Base-by-base conservation (phyloP, 2,329 filamentous ascomycete genomes). In the Colletotrichum higginsianum region DNA sequence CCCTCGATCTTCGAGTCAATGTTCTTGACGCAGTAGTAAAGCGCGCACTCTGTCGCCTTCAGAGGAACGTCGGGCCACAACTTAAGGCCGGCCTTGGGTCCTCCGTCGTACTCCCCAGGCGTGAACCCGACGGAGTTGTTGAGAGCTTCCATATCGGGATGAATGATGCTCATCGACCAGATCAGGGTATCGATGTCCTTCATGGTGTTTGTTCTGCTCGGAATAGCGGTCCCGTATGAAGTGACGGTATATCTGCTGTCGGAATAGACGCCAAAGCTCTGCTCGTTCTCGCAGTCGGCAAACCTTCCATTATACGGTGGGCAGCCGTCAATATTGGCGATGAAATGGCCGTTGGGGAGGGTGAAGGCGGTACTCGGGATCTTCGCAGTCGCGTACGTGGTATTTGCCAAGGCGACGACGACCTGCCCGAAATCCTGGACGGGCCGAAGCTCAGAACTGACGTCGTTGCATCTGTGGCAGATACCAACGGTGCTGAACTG, bases 381-480 rank as follows among this genome's bases (percentile, higher is more conserved):
- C 7, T 21, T 23, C 1, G 21, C 12, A 1, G 4, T n/a, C 2
- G 35, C 38, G n/a, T n/a, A 46, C 23, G 46, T 18, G 13, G 23
- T 44, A 3, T 50, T 40, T 18, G 56, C 26, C 40, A 66, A 40
- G 3, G 57, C 52, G 12, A 30, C n/a, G 3, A 62, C 9, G 1
- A 56, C n/a, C 4, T 56, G 13, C 16, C 35, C 68, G n/a, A 69
- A 75, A 13, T 42, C 66, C 0, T 26, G 26, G 0, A 71, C 55
- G n/a, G 30, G 44, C 8, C 30, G 57, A 7, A 76, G 73, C 1
- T 75, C n/a, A 1, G 66, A 73, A 2, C 69, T 74, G 18, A 76
- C 12, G 30, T 77, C 65, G 26, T 64, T 74, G 57, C 74, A 77
- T 26, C 35, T 72, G 1, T 74, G 50, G 44, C 74, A 77, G 12